Percentiles rank a stretch among this genome's conserved stretches.
Conservation (phyloP, 1,284 basidiomycete genomes). For the Ceratobasidium sp. region DNA sequence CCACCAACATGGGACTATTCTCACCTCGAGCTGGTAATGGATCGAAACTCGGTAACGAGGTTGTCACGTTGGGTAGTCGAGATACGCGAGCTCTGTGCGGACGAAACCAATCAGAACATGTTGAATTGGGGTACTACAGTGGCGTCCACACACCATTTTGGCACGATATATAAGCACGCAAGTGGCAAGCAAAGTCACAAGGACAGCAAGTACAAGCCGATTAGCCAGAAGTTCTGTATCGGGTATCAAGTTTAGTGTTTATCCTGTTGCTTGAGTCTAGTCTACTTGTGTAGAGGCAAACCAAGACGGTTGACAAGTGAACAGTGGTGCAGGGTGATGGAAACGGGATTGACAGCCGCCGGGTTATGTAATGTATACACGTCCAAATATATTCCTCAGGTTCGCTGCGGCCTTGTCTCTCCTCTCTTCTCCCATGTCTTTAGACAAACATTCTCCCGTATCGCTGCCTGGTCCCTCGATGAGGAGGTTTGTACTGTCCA, state of each 20-base stretch:
- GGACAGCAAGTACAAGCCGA: slow-evolving; percentile 10
- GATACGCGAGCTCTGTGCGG: slow-evolving; percentile 14
- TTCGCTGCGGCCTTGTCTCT: neutral
- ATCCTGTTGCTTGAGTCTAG: neutral
- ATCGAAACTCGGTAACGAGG: slow-evolving; percentile 63
- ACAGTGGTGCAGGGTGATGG: slow-evolving; percentile 17
- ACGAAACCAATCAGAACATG: neutral
- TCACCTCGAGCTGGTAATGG: slow-evolving; percentile 76
- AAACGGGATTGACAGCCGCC: slow-evolving; percentile 6
- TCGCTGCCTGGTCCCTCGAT: neutral
- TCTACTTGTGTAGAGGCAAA: neutral
- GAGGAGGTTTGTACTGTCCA: slow-evolving; percentile 19
- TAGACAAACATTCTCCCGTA: neutral
- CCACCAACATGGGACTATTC: slow-evolving; percentile 55
- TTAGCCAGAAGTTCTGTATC: slow-evolving; percentile 21
- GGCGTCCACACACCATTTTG: slow-evolving; percentile 30
- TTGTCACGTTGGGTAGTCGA: slow-evolving; percentile 30
- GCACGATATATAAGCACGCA: slow-evolving; percentile 23
- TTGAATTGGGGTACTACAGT: neutral
- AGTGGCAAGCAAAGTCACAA: slow-evolving; percentile 31
- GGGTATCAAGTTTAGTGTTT: neutral
- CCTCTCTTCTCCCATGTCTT: neutral
- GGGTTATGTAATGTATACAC: slow-evolving; percentile 25
- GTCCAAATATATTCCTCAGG: slow-evolving; percentile 12
- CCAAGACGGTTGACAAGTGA: neutral